A percentile compares a stretch with the other conserved stretches of the same genome.
Conservation (phyloP, 805 yeast genomes). For the Candida krabiensis region DNA sequence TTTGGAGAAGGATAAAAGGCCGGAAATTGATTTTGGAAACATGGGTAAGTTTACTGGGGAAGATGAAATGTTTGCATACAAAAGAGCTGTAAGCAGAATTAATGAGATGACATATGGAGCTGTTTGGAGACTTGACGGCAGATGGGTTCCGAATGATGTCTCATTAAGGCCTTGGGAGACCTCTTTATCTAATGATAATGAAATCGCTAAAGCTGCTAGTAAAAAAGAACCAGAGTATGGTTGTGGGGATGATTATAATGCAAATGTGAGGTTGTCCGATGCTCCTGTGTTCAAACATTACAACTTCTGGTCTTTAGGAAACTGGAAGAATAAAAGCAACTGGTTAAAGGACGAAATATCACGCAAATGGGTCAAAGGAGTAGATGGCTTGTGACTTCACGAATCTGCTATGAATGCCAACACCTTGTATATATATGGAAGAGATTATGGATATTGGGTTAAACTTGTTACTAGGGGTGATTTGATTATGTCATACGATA, state of each 20-base stretch:
- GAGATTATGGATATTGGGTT: neutral
- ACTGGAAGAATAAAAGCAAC: constrained; percentile 52
- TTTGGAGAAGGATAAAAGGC: constrained; percentile 21
- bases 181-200: neutral
- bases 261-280: constrained; percentile 2
- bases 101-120: constrained; percentile 36
- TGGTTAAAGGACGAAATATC: constrained; percentile 55
- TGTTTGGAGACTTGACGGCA: constrained; percentile 46
- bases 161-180: constrained; percentile 61
- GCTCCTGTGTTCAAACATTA: constrained; percentile 44
- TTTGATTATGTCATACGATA: too few relatives aligned
- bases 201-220: neutral
- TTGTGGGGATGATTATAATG: constrained; percentile 8
- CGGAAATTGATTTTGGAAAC: constrained; percentile 43
- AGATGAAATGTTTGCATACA: constrained; percentile 73
- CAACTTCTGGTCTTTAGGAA: constrained; percentile 71
- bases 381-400: constrained; percentile 11
- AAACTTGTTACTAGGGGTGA: too few relatives aligned
- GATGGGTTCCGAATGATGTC: constrained; percentile 57
- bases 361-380: constrained; percentile 53
- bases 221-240: neutral
- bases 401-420: too few relatives aligned
- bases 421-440: neutral
- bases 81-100: constrained; percentile 67
- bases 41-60: constrained; percentile 68